Base-by-base conservation (phyloP, 169 alveolate species). In the Plasmodium coatneyi region DNA sequence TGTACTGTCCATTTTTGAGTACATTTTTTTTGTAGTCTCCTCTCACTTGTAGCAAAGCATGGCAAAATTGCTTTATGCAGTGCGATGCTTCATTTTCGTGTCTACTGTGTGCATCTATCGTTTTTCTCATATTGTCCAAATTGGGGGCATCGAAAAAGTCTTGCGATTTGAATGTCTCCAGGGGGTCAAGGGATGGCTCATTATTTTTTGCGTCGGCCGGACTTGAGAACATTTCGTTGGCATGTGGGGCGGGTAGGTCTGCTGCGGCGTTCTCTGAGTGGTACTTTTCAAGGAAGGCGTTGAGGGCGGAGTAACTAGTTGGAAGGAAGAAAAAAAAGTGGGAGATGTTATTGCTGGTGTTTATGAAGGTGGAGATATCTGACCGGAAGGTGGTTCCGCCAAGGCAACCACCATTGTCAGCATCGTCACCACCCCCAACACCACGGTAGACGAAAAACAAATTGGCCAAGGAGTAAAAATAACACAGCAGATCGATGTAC, bases 241-340 rank as follows among this genome's bases (percentile, higher is more conserved):
- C 87, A 41, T 36, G 32, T 22, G 49, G 19, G 32, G 70, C 2
- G 79, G 32, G 22, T n/a, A 52, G 10, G n/a, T 22, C 66, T 25
- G 7, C 10, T 76, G 22, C 70, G 36, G 39, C 32, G 32, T 28
- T 52, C 19, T 32, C 25, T 3, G 46, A 7, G 49, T 49, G 70
- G 41, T 74, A 86, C 25, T 76, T 86, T 28, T 72, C 72, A 12
- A 86, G 70, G 39, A 86, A 66, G 2, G 12, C 46, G 43, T 86
- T 74, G 16, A 86, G 80, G 19, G 93, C 66, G 28, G 49, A 34
- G 80, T 86, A 86, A n/a, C 70, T 86, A 52, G 84, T 74, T 12
- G 93, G 80, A 22, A 86, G 3, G 79, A 86, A 86, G 71, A 86
- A 86, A 74, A 86, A 74, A 78, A 86, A 86, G 80, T 86, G 93